phyloP scores from a whole-genome alignment of 352 stramenopile genomes.

The Pythium diclinum region DNA sequence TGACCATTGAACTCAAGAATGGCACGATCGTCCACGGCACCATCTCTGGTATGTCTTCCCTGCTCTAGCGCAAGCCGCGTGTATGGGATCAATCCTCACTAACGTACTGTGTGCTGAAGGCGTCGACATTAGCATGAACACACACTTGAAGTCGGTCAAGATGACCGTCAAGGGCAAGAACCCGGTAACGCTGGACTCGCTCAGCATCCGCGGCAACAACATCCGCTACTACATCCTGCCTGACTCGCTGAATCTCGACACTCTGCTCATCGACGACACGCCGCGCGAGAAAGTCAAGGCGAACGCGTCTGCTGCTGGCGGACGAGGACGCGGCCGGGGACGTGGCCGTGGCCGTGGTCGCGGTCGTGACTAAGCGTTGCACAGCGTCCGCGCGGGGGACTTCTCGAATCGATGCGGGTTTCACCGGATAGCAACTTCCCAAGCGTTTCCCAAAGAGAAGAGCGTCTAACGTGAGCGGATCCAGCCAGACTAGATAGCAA shows the following conservation, averaged over 20 bases:
- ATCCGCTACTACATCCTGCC: conserved; percentile 95
- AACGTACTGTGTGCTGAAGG: conserved; percentile 40
- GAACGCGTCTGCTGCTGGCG: conserved; percentile 47
- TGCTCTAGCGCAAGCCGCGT: no score
- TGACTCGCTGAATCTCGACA: conserved; percentile 98
- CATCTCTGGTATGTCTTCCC: conserved; percentile 81
- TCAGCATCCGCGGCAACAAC: conserved; percentile 98
- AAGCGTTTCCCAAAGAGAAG: background rate
- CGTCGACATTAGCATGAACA: conserved; percentile 99
- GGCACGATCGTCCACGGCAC: conserved; percentile 98
- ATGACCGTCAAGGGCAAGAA: conserved; percentile 98
- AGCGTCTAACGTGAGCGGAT: background rate
- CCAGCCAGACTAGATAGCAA: conserved; percentile 4
- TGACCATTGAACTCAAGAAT: conserved; percentile 99
- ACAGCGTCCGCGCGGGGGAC: background rate
- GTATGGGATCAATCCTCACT: no score
- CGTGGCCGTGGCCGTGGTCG: conserved; percentile 72
- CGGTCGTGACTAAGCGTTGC: conserved; percentile 33
- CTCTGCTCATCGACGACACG: conserved; percentile 97
- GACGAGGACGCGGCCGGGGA: conserved; percentile 73
- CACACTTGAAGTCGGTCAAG: conserved; percentile 98
- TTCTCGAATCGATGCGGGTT: background rate
- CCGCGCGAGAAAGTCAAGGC: conserved; percentile 94
- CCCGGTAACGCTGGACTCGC: conserved; percentile 94
- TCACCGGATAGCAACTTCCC: background rate